phyloP scores from a whole-genome alignment of 306 rosid species.

The Ochetophila trinervis region DNA sequence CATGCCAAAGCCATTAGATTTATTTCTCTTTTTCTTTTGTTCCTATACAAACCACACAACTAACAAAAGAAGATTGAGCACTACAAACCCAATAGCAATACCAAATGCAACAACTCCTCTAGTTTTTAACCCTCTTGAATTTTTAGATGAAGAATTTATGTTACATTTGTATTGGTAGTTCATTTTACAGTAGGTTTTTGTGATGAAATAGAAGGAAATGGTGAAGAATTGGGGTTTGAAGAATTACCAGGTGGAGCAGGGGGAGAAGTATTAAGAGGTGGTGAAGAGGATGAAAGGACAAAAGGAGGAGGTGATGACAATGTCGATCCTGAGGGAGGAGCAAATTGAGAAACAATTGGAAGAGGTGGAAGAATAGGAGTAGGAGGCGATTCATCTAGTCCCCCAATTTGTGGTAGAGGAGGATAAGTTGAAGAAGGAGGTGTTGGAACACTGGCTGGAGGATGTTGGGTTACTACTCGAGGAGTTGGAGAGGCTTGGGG shows the following conservation, averaged over 20 bases:
- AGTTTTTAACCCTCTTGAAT: conserved; percentile 38
- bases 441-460: conserved; percentile 49
- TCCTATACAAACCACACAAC: no score
- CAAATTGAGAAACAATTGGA: conserved; percentile 45
- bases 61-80: no score
- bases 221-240: conserved; percentile 25
- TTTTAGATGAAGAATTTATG: conserved; percentile 27
- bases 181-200: conserved; percentile 59
- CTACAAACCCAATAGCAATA: no score
- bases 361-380: conserved; percentile 43
- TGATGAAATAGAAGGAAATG: conserved; percentile 38
- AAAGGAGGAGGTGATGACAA: conserved; percentile 63
- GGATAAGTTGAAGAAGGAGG: conserved; percentile 50
- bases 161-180: conserved; percentile 28
- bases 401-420: conserved; percentile 36
- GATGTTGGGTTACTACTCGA: conserved; percentile 44
- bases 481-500: conserved; percentile 46
- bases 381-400: conserved; percentile 52
- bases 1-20: no score
- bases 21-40: no score
- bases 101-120: conserved; percentile 62
- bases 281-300: conserved; percentile 53
- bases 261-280: conserved; percentile 38
- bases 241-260: conserved; percentile 44
- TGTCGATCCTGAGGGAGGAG: conserved; percentile 48